phyloP scores from a whole-genome alignment of 345 rosid genomes.

The Eucalyptus curtisii region DNA sequence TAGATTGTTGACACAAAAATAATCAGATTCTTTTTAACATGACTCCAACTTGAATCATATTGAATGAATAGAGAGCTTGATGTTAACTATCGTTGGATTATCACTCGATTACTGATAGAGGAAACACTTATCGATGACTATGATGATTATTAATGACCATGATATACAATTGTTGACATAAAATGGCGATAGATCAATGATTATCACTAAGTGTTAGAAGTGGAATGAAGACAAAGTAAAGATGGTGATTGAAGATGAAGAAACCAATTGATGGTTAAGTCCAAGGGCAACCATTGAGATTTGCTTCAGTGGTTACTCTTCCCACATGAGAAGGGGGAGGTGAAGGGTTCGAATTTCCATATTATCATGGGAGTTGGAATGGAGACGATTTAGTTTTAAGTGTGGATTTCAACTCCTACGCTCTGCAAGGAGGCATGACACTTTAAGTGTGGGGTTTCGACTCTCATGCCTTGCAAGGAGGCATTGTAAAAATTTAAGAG shows the following conservation, averaged over 20 bases:
- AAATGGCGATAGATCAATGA: not conserved
- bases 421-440: too few relatives aligned
- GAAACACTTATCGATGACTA: too few relatives aligned
- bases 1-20: not conserved
- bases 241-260: not conserved
- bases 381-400: too few relatives aligned
- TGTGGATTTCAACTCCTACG: too few relatives aligned
- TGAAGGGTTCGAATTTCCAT: too few relatives aligned
- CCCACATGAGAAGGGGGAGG: fast-evolving
- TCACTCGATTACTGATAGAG: too few relatives aligned
- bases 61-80: not conserved
- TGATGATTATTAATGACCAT: not conserved
- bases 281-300: not conserved
- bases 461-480: fast-evolving
- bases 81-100: too few relatives aligned
- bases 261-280: not conserved
- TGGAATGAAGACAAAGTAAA: not conserved
- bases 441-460: too few relatives aligned
- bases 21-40: not conserved
- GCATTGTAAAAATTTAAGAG: too few relatives aligned
- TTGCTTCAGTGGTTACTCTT: too few relatives aligned
- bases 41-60: not conserved
- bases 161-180: too few relatives aligned
- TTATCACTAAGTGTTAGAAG: not conserved
- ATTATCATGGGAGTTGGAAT: too few relatives aligned